Percentiles rank a stretch among this genome's conserved stretches.
phyloP scores from a whole-genome alignment of 108 stramenopile genomes.

The Cyclostephanos tholiformis region DNA sequence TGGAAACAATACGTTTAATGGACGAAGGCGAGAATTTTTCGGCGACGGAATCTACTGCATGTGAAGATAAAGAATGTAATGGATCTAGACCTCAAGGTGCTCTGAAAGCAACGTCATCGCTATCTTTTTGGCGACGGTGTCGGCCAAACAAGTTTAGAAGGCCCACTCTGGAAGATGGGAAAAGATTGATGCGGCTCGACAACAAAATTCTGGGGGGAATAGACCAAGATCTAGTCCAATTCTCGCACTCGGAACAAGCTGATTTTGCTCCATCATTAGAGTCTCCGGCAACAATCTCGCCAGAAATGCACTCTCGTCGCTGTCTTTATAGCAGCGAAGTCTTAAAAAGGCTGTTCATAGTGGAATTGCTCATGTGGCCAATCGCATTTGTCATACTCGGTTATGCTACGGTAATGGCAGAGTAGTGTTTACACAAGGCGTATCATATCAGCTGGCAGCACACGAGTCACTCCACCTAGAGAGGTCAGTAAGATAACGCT shows the following conservation, averaged over 20 bases:
- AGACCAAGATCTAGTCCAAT: background rate
- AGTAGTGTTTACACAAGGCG: background rate
- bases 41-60: conserved; percentile 37
- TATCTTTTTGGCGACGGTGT: conserved; percentile 11
- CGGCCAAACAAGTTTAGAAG: background rate
- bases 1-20: conserved; percentile 77
- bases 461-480: too few relatives aligned
- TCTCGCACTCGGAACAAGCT: conserved; percentile 6
- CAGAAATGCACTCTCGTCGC: conserved; percentile 7
- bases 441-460: too few relatives aligned
- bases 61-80: conserved; percentile 40
- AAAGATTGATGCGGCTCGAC: background rate
- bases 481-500: background rate
- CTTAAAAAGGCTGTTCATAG: conserved; percentile 11
- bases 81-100: conserved; percentile 16
- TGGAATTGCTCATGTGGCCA: conserved; percentile 38
- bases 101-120: background rate
- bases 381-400: conserved; percentile 12
- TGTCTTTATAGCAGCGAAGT: conserved; percentile 29
- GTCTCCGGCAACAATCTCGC: background rate
- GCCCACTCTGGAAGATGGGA: background rate
- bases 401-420: conserved; percentile 28
- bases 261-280: background rate
- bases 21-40: conserved; percentile 55
- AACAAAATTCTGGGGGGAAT: background rate